Conservation (phyloP, 2,329 filamentous ascomycete genomes). For the Exophiala bonariae region DNA sequence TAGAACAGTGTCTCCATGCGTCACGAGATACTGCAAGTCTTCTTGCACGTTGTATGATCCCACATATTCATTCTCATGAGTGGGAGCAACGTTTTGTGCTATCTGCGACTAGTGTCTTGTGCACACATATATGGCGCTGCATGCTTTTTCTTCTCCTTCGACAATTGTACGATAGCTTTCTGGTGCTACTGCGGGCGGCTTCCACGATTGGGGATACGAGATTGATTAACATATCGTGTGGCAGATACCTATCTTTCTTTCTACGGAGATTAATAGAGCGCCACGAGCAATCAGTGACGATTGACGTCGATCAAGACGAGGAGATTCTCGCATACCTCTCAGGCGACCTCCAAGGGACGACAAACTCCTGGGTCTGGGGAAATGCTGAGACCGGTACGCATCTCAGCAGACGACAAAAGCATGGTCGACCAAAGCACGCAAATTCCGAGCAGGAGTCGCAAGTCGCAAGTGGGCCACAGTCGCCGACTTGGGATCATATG, state of each 20-base stretch:
- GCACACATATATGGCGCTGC: conserved; percentile 84
- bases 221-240: conserved; percentile 74
- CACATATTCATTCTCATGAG: conserved; percentile 32
- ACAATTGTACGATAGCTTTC: conserved; percentile 70
- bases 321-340: conserved; percentile 85
- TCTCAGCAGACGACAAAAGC: conserved; percentile 26
- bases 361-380: conserved; percentile 77
- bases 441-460: conserved; percentile 18
- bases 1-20: conserved; percentile 74
- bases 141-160: conserved; percentile 76
- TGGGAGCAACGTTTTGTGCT: conserved; percentile 58
- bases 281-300: conserved; percentile 43
- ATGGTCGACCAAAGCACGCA: conserved; percentile 21
- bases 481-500: conserved; percentile 21
- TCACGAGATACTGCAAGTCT: conserved; percentile 77
- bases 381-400: conserved; percentile 51
- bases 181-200: conserved; percentile 70
- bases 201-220: conserved; percentile 69
- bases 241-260: conserved; percentile 81
- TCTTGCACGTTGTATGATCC: conserved; percentile 65
- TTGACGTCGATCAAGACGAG: conserved; percentile 66
- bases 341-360: conserved; percentile 79
- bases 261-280: conserved; percentile 64
- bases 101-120: conserved; percentile 72
- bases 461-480: conserved; percentile 19